phyloP scores from a whole-genome alignment of 345 rosid genomes.

The Brassica incana region DNA sequence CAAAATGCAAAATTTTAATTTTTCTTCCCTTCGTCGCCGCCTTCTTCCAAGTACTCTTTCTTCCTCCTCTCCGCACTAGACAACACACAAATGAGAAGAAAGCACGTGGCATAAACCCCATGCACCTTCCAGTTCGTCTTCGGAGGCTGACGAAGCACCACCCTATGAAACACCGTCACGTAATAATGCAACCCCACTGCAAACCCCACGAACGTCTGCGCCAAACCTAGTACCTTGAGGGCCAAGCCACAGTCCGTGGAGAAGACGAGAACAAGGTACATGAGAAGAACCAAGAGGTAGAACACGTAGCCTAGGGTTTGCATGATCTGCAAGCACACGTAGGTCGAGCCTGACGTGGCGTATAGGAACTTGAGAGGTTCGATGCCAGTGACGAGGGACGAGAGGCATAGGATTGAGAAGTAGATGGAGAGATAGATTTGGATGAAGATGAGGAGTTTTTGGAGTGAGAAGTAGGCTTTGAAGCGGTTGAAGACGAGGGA shows the following conservation, averaged over 20 bases:
- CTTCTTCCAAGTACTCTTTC: slow-evolving; percentile 88
- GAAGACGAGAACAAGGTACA: slow-evolving; percentile 78
- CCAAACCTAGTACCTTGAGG: slow-evolving; percentile 62
- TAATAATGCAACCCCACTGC: slow-evolving; percentile 88
- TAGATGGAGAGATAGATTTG: slow-evolving; percentile 93
- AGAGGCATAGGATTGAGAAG: slow-evolving; percentile 78
- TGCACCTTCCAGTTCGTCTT: slow-evolving; percentile 90
- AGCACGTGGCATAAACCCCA: slow-evolving; percentile 90
- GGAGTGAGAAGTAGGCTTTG: slow-evolving; percentile 89
- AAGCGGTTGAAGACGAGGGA: slow-evolving; percentile 71
- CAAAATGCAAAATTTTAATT: slow-evolving; percentile 39
- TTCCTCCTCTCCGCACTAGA: slow-evolving; percentile 77
- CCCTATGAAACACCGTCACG: slow-evolving; percentile 84
- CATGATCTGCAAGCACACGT: slow-evolving; percentile 68
- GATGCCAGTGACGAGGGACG: slow-evolving; percentile 71
- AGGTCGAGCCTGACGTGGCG: slow-evolving; percentile 71
- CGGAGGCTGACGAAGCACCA: slow-evolving; percentile 79
- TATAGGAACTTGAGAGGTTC: slow-evolving; percentile 86
- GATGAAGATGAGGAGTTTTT: slow-evolving; percentile 72
- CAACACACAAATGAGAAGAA: slow-evolving; percentile 64
- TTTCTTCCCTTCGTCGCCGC: slow-evolving; percentile 93
- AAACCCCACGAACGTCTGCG: slow-evolving; percentile 68
- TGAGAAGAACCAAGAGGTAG: slow-evolving; percentile 69
- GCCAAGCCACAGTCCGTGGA: slow-evolving; percentile 68
- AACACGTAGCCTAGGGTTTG: slow-evolving; percentile 78